These are phyloP conservation scores for Ceratobasidium sp. DNA, from an alignment of 1,284 basidiomycete genomes.

Conservation along the genomic window DNA sequence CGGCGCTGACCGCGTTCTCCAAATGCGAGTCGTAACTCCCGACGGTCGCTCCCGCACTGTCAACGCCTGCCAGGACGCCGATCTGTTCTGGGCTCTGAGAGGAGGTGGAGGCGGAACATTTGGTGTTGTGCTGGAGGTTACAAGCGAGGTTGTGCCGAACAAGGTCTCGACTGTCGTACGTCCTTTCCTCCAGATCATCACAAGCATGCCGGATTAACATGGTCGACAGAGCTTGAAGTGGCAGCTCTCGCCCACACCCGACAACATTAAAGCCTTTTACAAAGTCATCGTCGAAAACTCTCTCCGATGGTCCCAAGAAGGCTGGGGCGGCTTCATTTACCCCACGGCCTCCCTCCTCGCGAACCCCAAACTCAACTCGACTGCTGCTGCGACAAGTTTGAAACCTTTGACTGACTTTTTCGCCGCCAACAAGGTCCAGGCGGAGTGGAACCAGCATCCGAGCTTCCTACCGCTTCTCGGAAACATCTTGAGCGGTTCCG, in stretches of 20 bases:
- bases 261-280: conserved; percentile 3
- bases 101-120: conserved; percentile 39
- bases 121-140: conserved; percentile 34
- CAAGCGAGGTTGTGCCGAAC: conserved; percentile 21
- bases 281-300: not conserved
- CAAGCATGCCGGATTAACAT: not conserved
- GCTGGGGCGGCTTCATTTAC: conserved; percentile 28
- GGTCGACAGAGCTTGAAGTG: not conserved
- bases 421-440: not conserved
- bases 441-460: not conserved
- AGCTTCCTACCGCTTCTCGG: conserved; percentile 17
- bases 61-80: conserved; percentile 46
- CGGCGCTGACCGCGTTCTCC: conserved; percentile 31
- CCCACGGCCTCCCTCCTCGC: conserved; percentile 9
- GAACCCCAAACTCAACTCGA: conserved; percentile 8
- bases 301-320: conserved; percentile 13
- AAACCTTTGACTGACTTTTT: conserved; percentile 31
- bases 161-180: not conserved
- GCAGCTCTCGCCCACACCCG: not conserved
- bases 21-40: conserved; percentile 35
- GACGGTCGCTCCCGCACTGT: conserved; percentile 7
- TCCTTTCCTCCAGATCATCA: not conserved
- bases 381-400: not conserved
- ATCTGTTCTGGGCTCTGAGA: conserved; percentile 38
- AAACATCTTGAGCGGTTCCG: not conserved